Evolutionary conservation across 306 rosid genomes (phyloP), one percentile per base, ranked within the genome.

Genomic region (Hippophae rhamnoides): DNA sequence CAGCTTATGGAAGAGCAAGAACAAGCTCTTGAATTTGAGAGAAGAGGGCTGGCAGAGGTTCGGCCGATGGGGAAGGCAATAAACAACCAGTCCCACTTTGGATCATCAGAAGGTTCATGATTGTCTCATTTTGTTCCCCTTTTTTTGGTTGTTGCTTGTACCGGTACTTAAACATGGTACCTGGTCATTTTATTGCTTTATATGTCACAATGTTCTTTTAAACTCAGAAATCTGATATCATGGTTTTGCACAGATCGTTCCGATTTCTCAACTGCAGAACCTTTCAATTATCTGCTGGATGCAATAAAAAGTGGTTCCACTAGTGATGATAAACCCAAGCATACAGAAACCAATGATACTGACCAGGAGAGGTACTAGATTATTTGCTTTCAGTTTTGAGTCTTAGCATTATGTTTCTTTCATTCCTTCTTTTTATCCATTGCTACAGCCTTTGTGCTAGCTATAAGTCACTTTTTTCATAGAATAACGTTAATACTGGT

Each of bases 1-100:
- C 85, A 79, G 62, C 52, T 75, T 42, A 59, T 79, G 41, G 84
- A 77, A 58, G 86, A 84, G 53, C 80, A 81, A 3, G 80, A 79
- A 41, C 70, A 70, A 25, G 75, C 62, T 40, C 66, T 79, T 38
- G 89, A 82, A 76, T 9, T 72, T 11, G 74, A 83, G 57, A 76
- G 78, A 68, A 74, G 78, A 64, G 67, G 55, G 45, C 72, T 84
- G 53, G 74, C 85, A 2, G 75, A 56, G 74, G 53, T 83, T 53
- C 80, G 63, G 47, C 65, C 78, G 26, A n/a, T 51, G 8, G 66
- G 27, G 53, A 78, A 69, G 48, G 55, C 77, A 8, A 38, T 74
- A 41, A 42, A 64, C 5, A 54, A 23, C 51, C 73, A 65, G 44
- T 71, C 82, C 18, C 64, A 65, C 27, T 69, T 78, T 2, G 73